Evolutionary conservation across 306 rosid species (phyloP).

Genomic region (Senna tora): DNA sequence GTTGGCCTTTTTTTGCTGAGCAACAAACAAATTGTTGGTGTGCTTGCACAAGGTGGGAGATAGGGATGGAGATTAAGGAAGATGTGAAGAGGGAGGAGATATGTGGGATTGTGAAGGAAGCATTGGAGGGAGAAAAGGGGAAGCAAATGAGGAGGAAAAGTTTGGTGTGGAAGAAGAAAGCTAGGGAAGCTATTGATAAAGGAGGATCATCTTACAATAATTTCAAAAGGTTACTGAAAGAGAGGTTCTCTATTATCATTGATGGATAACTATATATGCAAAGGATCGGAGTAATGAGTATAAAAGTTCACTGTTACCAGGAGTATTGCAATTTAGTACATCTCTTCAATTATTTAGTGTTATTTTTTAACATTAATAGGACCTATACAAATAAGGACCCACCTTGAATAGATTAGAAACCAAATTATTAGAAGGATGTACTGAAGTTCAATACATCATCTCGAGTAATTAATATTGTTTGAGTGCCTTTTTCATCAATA

Average conservation of each 20-base stretch:
- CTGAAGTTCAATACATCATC: too few relatives aligned
- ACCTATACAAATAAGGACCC: too few relatives aligned
- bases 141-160: constrained; percentile 32
- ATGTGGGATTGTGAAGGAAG: constrained; percentile 40
- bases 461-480: background rate
- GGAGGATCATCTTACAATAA: background rate
- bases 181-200: background rate
- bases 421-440: too few relatives aligned
- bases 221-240: background rate
- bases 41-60: constrained; percentile 39
- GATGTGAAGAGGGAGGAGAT: constrained; percentile 42
- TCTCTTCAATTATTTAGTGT: too few relatives aligned
- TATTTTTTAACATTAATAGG: too few relatives aligned
- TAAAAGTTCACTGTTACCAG: too few relatives aligned
- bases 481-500: background rate
- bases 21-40: constrained; percentile 47
- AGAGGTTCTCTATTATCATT: background rate
- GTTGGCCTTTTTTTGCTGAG: constrained; percentile 58
- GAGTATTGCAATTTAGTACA: too few relatives aligned
- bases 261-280: too few relatives aligned
- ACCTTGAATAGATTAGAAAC: too few relatives aligned
- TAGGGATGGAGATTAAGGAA: constrained; percentile 40
- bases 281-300: too few relatives aligned
- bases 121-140: constrained; percentile 41
- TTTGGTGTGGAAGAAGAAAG: constrained; percentile 43